Evolutionary conservation across 2,329 filamentous ascomycete genomes (phyloP).

Genomic region (Thyridium curvatum): DNA sequence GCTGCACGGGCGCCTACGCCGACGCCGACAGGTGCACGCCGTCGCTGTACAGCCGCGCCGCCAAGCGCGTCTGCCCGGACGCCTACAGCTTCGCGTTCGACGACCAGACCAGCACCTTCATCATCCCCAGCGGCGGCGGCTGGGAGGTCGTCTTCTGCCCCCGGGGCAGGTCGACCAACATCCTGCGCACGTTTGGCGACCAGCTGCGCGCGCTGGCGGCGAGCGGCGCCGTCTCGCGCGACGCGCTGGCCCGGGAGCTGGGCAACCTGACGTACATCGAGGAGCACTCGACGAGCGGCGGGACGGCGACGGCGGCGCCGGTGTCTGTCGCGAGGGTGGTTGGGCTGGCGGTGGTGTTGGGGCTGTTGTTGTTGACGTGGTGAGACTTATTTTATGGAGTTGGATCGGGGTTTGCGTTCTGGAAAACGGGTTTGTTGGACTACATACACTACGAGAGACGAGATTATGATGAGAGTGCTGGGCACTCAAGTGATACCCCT

Average conservation of each 20-base stretch:
- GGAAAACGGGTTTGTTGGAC: too few species aligned
- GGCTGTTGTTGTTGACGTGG: too few species aligned
- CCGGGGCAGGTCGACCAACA: slow-evolving; percentile 51
- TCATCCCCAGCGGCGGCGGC: slow-evolving; percentile 61
- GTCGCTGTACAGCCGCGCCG: slow-evolving; percentile 59
- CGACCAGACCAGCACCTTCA: slow-evolving; percentile 53
- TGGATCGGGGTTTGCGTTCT: too few species aligned
- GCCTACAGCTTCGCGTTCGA: slow-evolving; percentile 73
- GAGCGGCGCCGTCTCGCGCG: slow-evolving; percentile 18
- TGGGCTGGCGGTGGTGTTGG: too few species aligned
- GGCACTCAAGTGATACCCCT: too few species aligned
- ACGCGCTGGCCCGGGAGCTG: not conserved
- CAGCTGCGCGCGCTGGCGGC: slow-evolving; percentile 42
- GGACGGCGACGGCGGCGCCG: too few species aligned
- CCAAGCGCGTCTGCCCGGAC: slow-evolving; percentile 75
- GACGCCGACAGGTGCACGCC: slow-evolving; percentile 58
- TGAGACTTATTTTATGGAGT: too few species aligned
- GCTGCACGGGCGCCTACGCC: slow-evolving; percentile 67
- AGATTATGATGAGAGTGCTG: too few species aligned
- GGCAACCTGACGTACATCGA: not conserved
- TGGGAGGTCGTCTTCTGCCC: slow-evolving; percentile 80
- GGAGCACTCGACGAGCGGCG: not conserved
- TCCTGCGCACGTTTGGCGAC: slow-evolving; percentile 42
- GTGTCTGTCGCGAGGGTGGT: too few species aligned
- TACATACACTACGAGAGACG: too few species aligned